Base-by-base conservation (phyloP, 257 asterid genomes). In the Striga asiatica region DNA sequence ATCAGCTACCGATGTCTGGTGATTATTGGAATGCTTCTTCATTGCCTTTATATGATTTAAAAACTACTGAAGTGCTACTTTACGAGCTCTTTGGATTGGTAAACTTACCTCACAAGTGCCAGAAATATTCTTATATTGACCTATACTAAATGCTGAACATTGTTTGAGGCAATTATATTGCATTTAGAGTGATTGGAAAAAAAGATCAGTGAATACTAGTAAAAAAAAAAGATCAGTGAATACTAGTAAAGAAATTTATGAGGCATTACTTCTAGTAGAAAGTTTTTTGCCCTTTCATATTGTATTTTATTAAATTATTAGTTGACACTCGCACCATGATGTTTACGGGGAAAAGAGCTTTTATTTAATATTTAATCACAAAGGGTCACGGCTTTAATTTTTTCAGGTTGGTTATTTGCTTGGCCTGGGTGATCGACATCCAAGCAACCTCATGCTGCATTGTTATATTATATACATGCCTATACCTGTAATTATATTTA, bases 361-460 rank as follows among this genome's bases (percentile, higher is more conserved):
- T n/a, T n/a, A n/a, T n/a, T n/a, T n/a, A n/a, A n/a, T n/a, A n/a
- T n/a, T 56, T 42, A n/a, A n/a, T n/a, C n/a, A n/a, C n/a, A n/a
- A n/a, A n/a, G n/a, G n/a, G n/a, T 56, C 35, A 37, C 52, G 35
- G 39, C 64, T 67, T 52, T 17, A 9, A 52, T 54, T 52, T 53
- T 41, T 55, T 51, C 82, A 92, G 99, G 99, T 92, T 39, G 97
- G 99, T 52, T 92, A 92, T 76, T 76, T 92, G 47, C 99, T 92
- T 74, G 97, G 99, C 63, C 71, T 92, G 71, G 97, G 99, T 54
- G 99, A 92, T 76, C 88, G 99, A 51, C 99, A 92, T 75, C 99
- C 99, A 32, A 92, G 99, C 79, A 92, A 92, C 79, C 99, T 92
- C 72, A 92, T 92, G 99, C 74, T 92, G 55, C 88, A 88, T 50